phyloP scores from a whole-genome alignment of 208 protist species.

The Borovskyia barvae region DNA sequence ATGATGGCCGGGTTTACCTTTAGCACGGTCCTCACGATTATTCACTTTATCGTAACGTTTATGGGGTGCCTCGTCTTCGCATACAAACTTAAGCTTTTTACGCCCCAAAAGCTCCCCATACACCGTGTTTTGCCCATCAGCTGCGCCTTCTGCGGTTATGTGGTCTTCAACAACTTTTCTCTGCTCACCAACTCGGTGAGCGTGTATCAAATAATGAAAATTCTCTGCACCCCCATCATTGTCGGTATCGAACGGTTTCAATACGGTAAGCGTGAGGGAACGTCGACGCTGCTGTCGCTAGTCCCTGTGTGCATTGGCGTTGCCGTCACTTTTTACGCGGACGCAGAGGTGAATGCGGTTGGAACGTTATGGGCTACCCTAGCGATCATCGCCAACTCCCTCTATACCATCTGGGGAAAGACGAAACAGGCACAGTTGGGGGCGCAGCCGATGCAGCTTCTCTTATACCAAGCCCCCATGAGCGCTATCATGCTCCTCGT shows the following conservation, averaged over 20 bases:
- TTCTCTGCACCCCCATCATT: conserved; percentile 82
- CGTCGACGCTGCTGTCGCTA: conserved; percentile 51
- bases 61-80: conserved; percentile 59
- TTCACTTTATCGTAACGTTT: conserved; percentile 74
- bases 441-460: conserved; percentile 78
- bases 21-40: conserved; percentile 63
- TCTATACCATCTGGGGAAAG: conserved; percentile 92
- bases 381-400: conserved; percentile 74
- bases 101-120: conserved; percentile 36
- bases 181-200: conserved; percentile 77
- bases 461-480: conserved; percentile 84
- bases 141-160: conserved; percentile 79
- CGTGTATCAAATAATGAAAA: conserved; percentile 87
- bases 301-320: conserved; percentile 78
- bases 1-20: conserved; percentile 58
- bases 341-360: conserved; percentile 53
- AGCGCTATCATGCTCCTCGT: conserved; percentile 78
- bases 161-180: conserved; percentile 89
- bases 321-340: conserved; percentile 62
- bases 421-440: conserved; percentile 85
- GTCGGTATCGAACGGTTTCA: conserved; percentile 52
- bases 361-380: conserved; percentile 63
- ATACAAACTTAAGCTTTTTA: conserved; percentile 26
- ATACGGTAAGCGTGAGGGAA: conserved; percentile 50
- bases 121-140: conserved; percentile 56